Evolutionary conservation across 2,329 filamentous ascomycete species (phyloP), one percentile per base, ranked within the genome.

Genomic region (Hymenoscyphus infarciens): DNA sequence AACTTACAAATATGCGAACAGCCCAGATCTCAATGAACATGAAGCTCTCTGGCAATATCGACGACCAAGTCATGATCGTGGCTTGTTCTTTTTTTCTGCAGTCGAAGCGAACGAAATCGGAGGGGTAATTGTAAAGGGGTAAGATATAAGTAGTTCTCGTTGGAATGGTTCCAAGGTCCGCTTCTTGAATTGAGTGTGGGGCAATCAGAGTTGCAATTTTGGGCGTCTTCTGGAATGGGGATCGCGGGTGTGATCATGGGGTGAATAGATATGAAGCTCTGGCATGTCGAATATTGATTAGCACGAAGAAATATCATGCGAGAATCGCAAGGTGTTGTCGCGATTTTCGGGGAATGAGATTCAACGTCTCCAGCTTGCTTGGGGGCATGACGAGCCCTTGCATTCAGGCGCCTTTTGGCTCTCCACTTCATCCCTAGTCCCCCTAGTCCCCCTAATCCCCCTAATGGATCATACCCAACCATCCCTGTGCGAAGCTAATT

Each of bases 21-120:
- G 85, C 77, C 85, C 85, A 89, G 59, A 79, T 82, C 73, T 90
- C 87, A 59, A 88, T 73, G 45, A 78, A 77, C 52, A 78, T 80
- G 60, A 88, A 77, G 62, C 81, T 77, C 19, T 81, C 77, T 1
- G 87, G 87, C 38, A 90, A 80, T 63, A 90, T 82, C 1, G 87
- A 89, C 67, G 86, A 85, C 79, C 84, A 82, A 54, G 82, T 82
- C 87, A 89, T 89, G n/a, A 3, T 52, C 19, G n/a, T 13, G 45
- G 3, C 4, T 25, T 25, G 19, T 25, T 13, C 1, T 52, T 52
- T 45, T 56, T 35, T 53, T 13, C 45, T 27, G 52, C n/a, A 33
- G n/a, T 42, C 39, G 39, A 45, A 45, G 39, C 56, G 33, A 31
- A 35, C 39, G 54, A 16, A 39, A 29, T 25, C 56, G n/a, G 61